These are phyloP conservation scores for Gossypium thurberi DNA, from an alignment of 345 rosid genomes.

Conservation along the genomic window DNA sequence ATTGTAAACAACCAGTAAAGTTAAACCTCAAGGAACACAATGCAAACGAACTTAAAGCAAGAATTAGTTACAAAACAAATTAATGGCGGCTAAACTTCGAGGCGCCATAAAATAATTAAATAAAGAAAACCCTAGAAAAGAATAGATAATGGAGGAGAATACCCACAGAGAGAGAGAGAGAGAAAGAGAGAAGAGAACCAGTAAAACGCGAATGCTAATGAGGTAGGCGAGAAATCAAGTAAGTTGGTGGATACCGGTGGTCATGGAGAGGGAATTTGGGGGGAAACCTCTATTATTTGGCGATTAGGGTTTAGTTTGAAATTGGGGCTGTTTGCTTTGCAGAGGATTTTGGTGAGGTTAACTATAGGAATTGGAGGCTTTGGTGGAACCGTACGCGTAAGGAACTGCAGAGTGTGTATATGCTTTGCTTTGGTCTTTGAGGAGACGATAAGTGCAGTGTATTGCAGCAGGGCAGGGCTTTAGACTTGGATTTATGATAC, in stretches of 20 bases:
- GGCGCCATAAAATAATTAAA: background rate
- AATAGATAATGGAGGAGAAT: slow-evolving; percentile 8
- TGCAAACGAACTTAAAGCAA: slow-evolving; percentile 8
- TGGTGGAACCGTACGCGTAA: background rate
- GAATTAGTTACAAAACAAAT: background rate
- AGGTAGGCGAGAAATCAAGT: slow-evolving; percentile 12
- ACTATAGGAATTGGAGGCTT: background rate
- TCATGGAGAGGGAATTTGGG: slow-evolving; percentile 17
- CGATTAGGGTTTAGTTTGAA: background rate
- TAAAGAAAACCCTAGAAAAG: background rate
- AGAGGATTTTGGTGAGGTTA: background rate
- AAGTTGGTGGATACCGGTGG: background rate
- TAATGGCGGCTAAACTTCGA: background rate
- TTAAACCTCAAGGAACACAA: background rate
- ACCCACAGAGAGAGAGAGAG: background rate
- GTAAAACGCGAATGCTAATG: slow-evolving; percentile 8
- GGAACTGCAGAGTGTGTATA: background rate
- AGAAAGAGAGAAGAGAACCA: slow-evolving; percentile 10
- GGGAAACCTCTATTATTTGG: background rate
- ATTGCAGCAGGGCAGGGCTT: background rate
- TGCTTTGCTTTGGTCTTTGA: background rate
- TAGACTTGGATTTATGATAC: no score
- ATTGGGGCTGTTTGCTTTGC: background rate
- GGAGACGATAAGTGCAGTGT: background rate
- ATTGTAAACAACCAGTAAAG: background rate